A percentile compares a stretch with the other conserved stretches of the same genome.
Conservation (phyloP, 2,329 filamentous ascomycete genomes). For the Microdochium nivale region DNA sequence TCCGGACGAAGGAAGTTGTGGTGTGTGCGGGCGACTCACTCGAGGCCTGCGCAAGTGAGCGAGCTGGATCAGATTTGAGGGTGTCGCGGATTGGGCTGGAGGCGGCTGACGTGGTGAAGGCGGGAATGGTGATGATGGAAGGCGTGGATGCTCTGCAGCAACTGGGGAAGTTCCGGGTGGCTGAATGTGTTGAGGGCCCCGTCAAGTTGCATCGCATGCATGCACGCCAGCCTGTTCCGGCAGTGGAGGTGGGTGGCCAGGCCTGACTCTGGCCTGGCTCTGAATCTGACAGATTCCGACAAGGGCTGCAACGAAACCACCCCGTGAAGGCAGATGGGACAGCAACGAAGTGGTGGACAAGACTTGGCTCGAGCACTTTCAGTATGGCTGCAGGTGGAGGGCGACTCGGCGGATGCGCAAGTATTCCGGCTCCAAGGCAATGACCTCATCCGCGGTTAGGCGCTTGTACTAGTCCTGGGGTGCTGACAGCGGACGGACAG, state of each 20-base stretch:
- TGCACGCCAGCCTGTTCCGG: neutral
- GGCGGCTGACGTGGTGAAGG: neutral
- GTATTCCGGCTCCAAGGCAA: neutral
- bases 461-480: neutral
- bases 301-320: too few species aligned
- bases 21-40: too few species aligned
- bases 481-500: neutral
- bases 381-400: too few species aligned
- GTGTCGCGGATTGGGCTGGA: neutral
- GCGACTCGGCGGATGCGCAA: too few species aligned
- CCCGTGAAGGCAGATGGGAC: too few species aligned
- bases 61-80: too few species aligned
- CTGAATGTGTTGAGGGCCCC: neutral
- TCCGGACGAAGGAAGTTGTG: too few species aligned
- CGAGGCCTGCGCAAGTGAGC: too few species aligned
- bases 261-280: neutral
- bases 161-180: neutral
- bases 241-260: neutral
- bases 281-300: too few species aligned
- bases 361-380: too few species aligned
- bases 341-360: too few species aligned
- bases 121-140: neutral
- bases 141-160: neutral
- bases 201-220: neutral
- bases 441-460: neutral